A percentile compares a stretch with the other conserved stretches of the same genome.
Evolutionary conservation across 768 basidiomycete species (phyloP).

Genomic region (Rhizopogon rudus): DNA sequence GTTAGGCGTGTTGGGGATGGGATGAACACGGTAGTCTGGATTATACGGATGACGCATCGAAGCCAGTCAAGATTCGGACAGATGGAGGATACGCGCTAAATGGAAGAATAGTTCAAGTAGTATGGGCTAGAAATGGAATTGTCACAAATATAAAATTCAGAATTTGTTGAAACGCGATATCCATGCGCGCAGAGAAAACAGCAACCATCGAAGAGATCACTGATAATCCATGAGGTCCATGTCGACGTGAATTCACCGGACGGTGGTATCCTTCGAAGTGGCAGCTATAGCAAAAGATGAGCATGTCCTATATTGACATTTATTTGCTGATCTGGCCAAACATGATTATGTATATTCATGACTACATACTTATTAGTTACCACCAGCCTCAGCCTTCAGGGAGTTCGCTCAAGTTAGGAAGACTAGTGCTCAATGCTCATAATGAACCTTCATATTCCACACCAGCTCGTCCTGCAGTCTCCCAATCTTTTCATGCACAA

Average conservation of each 20-base stretch:
- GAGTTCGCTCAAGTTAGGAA: slow-evolving; percentile 3
- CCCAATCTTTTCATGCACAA: too few relatives aligned
- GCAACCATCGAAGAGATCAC: background rate
- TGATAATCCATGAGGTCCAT: slow-evolving; percentile 49
- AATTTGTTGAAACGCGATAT: background rate
- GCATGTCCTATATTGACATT: background rate
- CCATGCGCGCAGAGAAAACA: background rate
- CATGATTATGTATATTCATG: too few relatives aligned
- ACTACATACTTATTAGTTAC: too few relatives aligned
- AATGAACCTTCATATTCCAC: too few relatives aligned
- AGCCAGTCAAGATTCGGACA: slow-evolving; percentile 55
- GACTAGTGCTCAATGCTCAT: slow-evolving; percentile 13
- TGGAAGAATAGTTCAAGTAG: slow-evolving; percentile 12
- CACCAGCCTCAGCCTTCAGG: too few relatives aligned
- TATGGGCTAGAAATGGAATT: slow-evolving; percentile 30
- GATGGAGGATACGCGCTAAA: slow-evolving; percentile 7
- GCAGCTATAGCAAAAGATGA: slow-evolving; percentile 45
- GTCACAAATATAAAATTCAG: slow-evolving; percentile 13
- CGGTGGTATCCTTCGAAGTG: slow-evolving; percentile 57
- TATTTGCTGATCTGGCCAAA: background rate
- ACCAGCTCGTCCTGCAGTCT: too few relatives aligned
- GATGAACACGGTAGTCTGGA: slow-evolving; percentile 94
- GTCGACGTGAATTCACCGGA: slow-evolving; percentile 71
- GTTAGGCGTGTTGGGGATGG: slow-evolving; percentile 71
- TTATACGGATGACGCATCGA: slow-evolving; percentile 35